Conservation (phyloP, 768 basidiomycete species). For the Hericium rajendrae region DNA sequence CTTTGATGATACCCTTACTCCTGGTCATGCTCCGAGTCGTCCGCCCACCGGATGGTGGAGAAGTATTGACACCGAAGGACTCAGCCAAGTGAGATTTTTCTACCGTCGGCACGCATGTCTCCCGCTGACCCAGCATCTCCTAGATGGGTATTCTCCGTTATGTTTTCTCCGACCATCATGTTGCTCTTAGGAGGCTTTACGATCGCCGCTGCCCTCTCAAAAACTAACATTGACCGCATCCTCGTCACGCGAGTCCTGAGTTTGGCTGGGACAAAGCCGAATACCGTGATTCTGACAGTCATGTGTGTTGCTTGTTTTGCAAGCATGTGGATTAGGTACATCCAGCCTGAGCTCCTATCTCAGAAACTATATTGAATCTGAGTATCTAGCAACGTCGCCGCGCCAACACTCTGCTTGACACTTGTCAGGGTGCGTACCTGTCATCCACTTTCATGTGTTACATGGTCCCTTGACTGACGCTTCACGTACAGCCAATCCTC, state of each 20-base stretch:
- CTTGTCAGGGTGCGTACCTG: slow-evolving; percentile 61
- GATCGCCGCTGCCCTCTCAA: slow-evolving; percentile 90
- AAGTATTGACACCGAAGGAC: slow-evolving; percentile 45
- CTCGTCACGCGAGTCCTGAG: slow-evolving; percentile 85
- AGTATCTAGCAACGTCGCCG: slow-evolving; percentile 80
- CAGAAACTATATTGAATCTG: neutral
- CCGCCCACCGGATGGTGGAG: slow-evolving; percentile 43
- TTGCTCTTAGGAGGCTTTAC: slow-evolving; percentile 97
- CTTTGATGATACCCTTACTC: slow-evolving; percentile 78
- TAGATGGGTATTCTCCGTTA: slow-evolving; percentile 85
- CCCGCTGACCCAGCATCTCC: neutral
- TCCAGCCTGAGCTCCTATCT: neutral
- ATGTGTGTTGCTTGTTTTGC: slow-evolving; percentile 97
- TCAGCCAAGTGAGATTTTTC: slow-evolving; percentile 64
- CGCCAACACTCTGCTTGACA: slow-evolving; percentile 93
- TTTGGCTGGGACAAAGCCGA: slow-evolving; percentile 82
- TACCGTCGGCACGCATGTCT: neutral
- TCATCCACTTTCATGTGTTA: slow-evolving; percentile 7
- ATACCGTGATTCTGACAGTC: slow-evolving; percentile 80
- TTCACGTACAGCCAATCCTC: slow-evolving; percentile 67
- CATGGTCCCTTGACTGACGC: neutral
- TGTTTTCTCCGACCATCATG: slow-evolving; percentile 99
- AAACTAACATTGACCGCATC: slow-evolving; percentile 89
- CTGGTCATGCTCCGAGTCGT: slow-evolving; percentile 81
- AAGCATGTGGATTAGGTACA: slow-evolving; percentile 96